Base-by-base conservation (phyloP, 345 rosid species). In the Sonneratia caseolaris region DNA sequence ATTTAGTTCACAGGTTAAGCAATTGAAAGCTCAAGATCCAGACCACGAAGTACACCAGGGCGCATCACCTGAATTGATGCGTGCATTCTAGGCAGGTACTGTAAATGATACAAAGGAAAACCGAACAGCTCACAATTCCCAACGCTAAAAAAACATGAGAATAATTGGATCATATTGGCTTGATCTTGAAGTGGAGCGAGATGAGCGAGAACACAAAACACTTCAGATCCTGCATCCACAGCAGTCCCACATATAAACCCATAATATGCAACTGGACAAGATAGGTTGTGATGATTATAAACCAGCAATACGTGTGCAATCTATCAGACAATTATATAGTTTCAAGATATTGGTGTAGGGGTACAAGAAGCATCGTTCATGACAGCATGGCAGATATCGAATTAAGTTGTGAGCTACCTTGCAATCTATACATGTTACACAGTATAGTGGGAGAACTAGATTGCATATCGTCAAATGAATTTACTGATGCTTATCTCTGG, bases 171-270 rank as follows among this genome's bases (percentile, higher is more conserved):
- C 81, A 96, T 45, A 96, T 92, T 71, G 99, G 99, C 89, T 96
- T 96, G 90, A 96, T 96, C 86, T 96, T 96, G 89, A 92, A 96
- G 82, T 96, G 98, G 69, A 92, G 98, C 14, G 99, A 92, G 83
- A 96, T 96, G 78, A 96, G 99, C 0, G 99, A 95, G 87, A 95
- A 95, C 21, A 95, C 99, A 68, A 89, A 91, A 82, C 99, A 95
- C 78, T 95, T 95, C 89, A 95, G 82, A 84, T 95, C 99, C 99
- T 95, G 94, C 93, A 86, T n/a, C 57, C 40, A 24, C 37, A 51
- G 36, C 1, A 12, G 49, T 47, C 3, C 51, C 51, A 47, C 51
- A 4, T 42, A 42, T 42, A 42, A 47, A 13, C 51, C 15, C 5
- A 13, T 5, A 47, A 47, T 13, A 47, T 47, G 51, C 51, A 47